Conservation (phyloP, 805 yeast species). For the Ogataea salicorniae region DNA sequence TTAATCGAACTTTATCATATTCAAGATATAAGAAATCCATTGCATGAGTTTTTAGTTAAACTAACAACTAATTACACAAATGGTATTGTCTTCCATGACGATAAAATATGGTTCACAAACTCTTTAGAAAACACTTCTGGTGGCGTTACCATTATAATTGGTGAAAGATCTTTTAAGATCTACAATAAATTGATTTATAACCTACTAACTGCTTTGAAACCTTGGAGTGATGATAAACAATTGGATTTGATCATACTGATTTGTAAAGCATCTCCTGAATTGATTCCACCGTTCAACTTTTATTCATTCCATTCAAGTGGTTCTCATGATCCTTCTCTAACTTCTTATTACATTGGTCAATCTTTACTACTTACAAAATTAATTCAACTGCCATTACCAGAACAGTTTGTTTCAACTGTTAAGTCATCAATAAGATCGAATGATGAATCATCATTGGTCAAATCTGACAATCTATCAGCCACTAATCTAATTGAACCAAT, state of each 20-base stretch:
- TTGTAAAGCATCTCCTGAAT: conserved; percentile 55
- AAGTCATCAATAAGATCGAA: conserved; percentile 2
- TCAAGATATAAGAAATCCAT: conserved; percentile 30
- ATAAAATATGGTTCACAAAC: conserved; percentile 44
- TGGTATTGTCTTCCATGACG: conserved; percentile 44
- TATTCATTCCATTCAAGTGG: conserved; percentile 57
- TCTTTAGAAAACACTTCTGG: conserved; percentile 17
- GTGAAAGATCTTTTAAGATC: conserved; percentile 49
- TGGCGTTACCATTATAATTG: conserved; percentile 43
- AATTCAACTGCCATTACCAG: conserved; percentile 53
- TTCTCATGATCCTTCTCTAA: conserved; percentile 69
- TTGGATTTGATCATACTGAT: conserved; percentile 47
- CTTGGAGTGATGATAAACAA: conserved; percentile 73
- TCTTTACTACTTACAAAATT: conserved; percentile 56
- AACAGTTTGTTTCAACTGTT: conserved; percentile 15
- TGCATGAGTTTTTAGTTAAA: conserved; percentile 43
- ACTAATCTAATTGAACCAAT: conserved; percentile 47
- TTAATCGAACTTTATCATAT: conserved; percentile 44
- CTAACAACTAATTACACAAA: conserved; percentile 44
- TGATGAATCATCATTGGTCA: conserved; percentile 1
- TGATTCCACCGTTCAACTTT: conserved; percentile 65
- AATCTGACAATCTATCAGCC: conserved; percentile 5
- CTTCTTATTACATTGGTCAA: conserved; percentile 81
- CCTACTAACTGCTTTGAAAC: conserved; percentile 61
- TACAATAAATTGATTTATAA: conserved; percentile 66